Evolutionary conservation across 768 basidiomycete genomes (phyloP).

Genomic region (Melanogaster broomeanus): DNA sequence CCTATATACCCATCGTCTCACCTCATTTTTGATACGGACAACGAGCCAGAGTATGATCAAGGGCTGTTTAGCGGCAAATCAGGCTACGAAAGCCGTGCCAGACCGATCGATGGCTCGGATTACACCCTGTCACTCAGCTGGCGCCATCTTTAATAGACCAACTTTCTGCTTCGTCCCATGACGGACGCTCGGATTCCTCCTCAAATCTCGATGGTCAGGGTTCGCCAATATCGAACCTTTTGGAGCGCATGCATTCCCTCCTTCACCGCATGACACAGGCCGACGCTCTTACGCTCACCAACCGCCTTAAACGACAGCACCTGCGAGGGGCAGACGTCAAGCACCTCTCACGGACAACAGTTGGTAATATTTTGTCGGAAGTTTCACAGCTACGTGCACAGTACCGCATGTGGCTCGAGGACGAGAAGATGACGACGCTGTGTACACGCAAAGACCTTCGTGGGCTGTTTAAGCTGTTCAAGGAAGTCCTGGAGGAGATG

Average conservation of each 20-base stretch:
- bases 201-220: conserved; percentile 60
- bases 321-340: conserved; percentile 83
- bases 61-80: conserved; percentile 35
- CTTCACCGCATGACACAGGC: conserved; percentile 68
- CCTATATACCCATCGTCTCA: conserved; percentile 27
- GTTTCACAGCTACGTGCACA: conserved; percentile 65
- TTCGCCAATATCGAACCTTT: conserved; percentile 49
- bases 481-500: conserved; percentile 82
- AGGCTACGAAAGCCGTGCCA: conserved; percentile 68
- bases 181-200: conserved; percentile 74
- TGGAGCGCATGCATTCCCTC: conserved; percentile 66
- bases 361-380: conserved; percentile 74
- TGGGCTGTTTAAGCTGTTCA: conserved; percentile 78
- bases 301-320: conserved; percentile 88
- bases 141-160: conserved; percentile 37
- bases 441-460: conserved; percentile 83
- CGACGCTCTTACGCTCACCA: conserved; percentile 85
- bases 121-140: conserved; percentile 34
- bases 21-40: conserved; percentile 46
- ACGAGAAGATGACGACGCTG: conserved; percentile 61
- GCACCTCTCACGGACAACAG: conserved; percentile 82
- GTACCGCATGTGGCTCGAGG: conserved; percentile 74
- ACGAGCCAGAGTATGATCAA: conserved; percentile 38
- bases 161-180: conserved; percentile 48
- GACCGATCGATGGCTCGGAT: conserved; percentile 50